phyloP scores from a whole-genome alignment of 192 early-diverging fungal genomes.

The Linnemannia schmuckeri region DNA sequence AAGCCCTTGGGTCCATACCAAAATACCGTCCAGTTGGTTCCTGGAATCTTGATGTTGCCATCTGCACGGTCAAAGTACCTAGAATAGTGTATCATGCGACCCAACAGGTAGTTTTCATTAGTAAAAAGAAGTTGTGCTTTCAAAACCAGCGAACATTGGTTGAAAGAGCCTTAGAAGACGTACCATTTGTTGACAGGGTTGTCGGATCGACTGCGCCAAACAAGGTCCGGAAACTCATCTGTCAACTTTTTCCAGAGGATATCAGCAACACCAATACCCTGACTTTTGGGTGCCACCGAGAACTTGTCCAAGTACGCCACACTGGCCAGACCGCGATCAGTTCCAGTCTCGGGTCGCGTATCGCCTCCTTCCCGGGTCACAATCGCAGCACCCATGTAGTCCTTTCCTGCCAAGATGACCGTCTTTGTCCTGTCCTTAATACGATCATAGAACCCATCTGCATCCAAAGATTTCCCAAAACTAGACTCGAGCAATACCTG shows the following conservation, averaged over 20 bases:
- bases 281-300: conserved; percentile 84
- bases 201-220: conserved; percentile 87
- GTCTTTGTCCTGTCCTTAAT: conserved; percentile 63
- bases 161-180: neutral
- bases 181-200: conserved; percentile 97
- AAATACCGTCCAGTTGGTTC: conserved; percentile 88
- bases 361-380: conserved; percentile 77
- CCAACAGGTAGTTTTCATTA: neutral
- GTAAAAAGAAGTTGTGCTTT: neutral
- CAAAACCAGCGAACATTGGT: neutral
- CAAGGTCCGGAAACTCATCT: conserved; percentile 75
- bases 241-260: conserved; percentile 91
- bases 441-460: conserved; percentile 70
- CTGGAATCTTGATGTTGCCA: conserved; percentile 77
- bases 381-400: conserved; percentile 92
- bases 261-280: conserved; percentile 95
- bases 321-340: conserved; percentile 13
- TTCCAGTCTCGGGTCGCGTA: neutral
- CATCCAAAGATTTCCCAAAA: conserved; percentile 76
- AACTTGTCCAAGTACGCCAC: conserved; percentile 92
- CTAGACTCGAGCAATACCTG: conserved; percentile 78
- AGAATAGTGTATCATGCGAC: too few species aligned
- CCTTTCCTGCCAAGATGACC: conserved; percentile 84
- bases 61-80: conserved; percentile 93
- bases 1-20: conserved; percentile 78